Percentiles rank a stretch among this genome's conserved stretches.
phyloP scores from a whole-genome alignment of 495 filamentous ascomycete genomes.

The Aspergillus bertholletiae region DNA sequence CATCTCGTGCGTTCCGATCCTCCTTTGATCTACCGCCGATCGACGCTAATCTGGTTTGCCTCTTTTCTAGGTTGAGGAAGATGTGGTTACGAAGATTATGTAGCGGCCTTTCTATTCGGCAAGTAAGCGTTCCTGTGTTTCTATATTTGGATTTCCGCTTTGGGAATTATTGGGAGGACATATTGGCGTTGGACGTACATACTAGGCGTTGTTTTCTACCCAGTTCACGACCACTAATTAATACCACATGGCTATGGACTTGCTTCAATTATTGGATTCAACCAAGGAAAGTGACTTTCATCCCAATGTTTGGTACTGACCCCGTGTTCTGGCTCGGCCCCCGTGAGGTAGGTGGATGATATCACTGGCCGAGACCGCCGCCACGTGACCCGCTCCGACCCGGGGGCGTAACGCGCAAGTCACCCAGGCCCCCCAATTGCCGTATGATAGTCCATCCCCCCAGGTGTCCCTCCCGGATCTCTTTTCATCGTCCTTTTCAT shows the following conservation, averaged over 20 bases:
- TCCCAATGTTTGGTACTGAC: conserved; percentile 18
- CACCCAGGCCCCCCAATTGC: background rate
- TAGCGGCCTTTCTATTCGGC: conserved; percentile 44
- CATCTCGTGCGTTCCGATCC: background rate
- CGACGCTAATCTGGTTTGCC: conserved; percentile 52
- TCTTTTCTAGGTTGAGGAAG: conserved; percentile 84
- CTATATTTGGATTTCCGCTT: conserved; percentile 19
- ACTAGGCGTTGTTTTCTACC: conserved; percentile 25
- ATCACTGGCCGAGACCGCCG: conserved; percentile 36
- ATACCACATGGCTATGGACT: conserved; percentile 19
- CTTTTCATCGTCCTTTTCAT: conserved; percentile 9
- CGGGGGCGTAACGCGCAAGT: conserved; percentile 27
- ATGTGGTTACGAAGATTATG: conserved; percentile 91
- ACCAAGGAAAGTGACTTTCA: background rate
- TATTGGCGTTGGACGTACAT: conserved; percentile 31
- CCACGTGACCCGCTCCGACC: conserved; percentile 33
- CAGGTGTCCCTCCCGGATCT: conserved; percentile 2
- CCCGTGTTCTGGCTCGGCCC: conserved; percentile 3
- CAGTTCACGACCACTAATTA: conserved; percentile 28
- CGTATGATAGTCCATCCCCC: conserved; percentile 9
- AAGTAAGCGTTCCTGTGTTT: conserved; percentile 21
- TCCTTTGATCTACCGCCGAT: conserved; percentile 10
- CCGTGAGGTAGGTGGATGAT: conserved; percentile 42
- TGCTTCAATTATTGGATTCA: background rate
- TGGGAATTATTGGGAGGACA: conserved; percentile 11